A percentile compares a stretch with the other conserved stretches of the same genome.
Evolutionary conservation across 2,329 filamentous ascomycete species (phyloP).

Genomic region (Ascochyta fabae): DNA sequence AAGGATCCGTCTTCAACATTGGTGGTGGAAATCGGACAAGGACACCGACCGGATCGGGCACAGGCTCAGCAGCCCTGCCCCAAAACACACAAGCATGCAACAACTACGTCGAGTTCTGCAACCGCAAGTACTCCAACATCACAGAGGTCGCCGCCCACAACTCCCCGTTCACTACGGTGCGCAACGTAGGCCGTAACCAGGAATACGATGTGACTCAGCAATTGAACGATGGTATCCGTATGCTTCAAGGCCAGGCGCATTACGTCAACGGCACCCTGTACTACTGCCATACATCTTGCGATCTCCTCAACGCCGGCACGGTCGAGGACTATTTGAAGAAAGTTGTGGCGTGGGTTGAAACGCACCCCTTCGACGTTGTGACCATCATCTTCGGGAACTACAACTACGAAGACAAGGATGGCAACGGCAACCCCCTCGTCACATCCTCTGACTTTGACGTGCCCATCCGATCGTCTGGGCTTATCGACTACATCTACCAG

Average conservation of each 20-base stretch:
- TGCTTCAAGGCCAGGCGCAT: conserved; percentile 67
- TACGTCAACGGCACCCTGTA: conserved; percentile 66
- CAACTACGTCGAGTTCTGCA: conserved; percentile 50
- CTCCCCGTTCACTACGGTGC: conserved; percentile 42
- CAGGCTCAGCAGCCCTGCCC: conserved; percentile 35
- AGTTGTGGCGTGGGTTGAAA: conserved; percentile 75
- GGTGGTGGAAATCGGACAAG: conserved; percentile 37
- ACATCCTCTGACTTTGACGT: conserved; percentile 68
- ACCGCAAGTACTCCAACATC: conserved; percentile 50
- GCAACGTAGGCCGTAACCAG: conserved; percentile 48
- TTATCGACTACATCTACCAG: conserved; percentile 76
- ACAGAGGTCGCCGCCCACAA: conserved; percentile 52
- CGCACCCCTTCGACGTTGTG: conserved; percentile 85
- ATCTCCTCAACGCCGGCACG: conserved; percentile 82
- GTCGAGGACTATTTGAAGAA: conserved; percentile 75
- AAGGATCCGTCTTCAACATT: conserved; percentile 36
- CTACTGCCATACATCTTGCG: conserved; percentile 87
- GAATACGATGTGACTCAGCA: conserved; percentile 47
- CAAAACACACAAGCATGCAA: conserved; percentile 53
- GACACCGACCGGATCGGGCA: conserved; percentile 31
- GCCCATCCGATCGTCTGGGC: conserved; percentile 73
- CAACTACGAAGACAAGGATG: conserved; percentile 51
- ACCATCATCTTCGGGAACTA: conserved; percentile 87
- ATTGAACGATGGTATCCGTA: conserved; percentile 50
- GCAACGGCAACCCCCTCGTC: conserved; percentile 59